A percentile compares a stretch with the other conserved stretches of the same genome.
Evolutionary conservation across 768 basidiomycete genomes (phyloP).

Genomic region (Phanerochaete sordida): DNA sequence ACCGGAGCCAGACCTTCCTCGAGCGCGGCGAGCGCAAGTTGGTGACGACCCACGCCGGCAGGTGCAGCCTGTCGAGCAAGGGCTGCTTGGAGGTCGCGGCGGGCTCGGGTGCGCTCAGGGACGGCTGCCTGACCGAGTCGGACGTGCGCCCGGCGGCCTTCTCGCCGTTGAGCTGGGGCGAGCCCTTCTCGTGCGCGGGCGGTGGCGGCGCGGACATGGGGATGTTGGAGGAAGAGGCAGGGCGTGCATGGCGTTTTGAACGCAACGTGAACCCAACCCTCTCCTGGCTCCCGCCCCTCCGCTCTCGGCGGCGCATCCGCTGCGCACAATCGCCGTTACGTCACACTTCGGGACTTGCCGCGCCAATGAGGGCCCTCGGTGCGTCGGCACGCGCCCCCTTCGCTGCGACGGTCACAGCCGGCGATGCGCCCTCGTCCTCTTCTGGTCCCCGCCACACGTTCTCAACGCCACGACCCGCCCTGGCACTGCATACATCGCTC

Average conservation of each 20-base stretch:
- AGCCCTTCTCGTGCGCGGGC: background rate
- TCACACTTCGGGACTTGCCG: background rate
- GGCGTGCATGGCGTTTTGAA: background rate
- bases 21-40: slow-evolving; percentile 34
- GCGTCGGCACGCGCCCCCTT: background rate
- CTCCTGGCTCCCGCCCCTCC: background rate
- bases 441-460: too few relatives aligned
- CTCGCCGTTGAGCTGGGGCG: background rate
- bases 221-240: background rate
- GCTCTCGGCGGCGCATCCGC: background rate
- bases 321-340: background rate
- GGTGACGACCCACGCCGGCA: slow-evolving; percentile 37
- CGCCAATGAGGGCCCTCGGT: background rate
- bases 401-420: background rate
- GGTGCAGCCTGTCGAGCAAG: slow-evolving; percentile 16
- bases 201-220: background rate
- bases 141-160: background rate
- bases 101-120: background rate
- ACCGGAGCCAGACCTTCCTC: slow-evolving; percentile 36
- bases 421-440: too few relatives aligned
- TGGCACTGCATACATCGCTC: too few relatives aligned
- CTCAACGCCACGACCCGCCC: too few relatives aligned
- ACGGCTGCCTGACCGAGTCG: background rate
- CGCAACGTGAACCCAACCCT: background rate
- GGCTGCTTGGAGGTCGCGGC: slow-evolving; percentile 7